phyloP scores from a whole-genome alignment of 352 stramenopile genomes.

The Globisporangium rhizosaccharum region DNA sequence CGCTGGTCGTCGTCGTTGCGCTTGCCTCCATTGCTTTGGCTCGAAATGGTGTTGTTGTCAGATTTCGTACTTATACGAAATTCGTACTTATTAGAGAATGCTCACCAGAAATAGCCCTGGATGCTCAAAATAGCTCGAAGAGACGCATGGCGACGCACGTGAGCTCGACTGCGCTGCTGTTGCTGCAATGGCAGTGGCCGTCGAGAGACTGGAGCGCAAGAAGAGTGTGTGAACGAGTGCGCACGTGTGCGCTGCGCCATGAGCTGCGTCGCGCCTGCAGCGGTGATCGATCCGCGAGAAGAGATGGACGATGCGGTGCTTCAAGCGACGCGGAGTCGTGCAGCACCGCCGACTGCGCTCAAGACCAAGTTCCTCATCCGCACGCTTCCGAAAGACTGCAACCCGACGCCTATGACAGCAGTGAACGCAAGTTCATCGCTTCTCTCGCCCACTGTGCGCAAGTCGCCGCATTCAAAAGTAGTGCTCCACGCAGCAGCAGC shows the following conservation, averaged over 20 bases:
- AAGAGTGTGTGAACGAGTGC: not conserved
- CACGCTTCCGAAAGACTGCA: constrained; percentile 65
- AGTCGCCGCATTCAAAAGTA: constrained; percentile 1
- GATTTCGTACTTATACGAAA: too few species aligned
- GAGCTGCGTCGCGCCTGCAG: constrained; percentile 26
- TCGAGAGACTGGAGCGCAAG: not conserved
- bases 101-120: not conserved
- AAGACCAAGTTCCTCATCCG: constrained; percentile 70
- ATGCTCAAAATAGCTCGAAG: too few species aligned
- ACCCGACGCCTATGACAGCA: constrained; percentile 44
- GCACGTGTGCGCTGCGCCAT: constrained; percentile 12
- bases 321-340: not conserved
- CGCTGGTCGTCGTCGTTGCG: too few species aligned
- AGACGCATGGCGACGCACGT: not conserved
- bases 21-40: too few species aligned
- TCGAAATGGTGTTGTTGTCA: too few species aligned
- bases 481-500: not conserved
- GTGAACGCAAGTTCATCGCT: constrained; percentile 2
- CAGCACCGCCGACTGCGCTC: constrained; percentile 1
- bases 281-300: constrained; percentile 38
- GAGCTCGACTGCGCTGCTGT: not conserved
- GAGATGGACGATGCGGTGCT: constrained; percentile 29
- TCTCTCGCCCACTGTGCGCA: constrained; percentile 20
- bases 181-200: not conserved
- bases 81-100: too few species aligned